These are phyloP conservation scores for Cryomyces minteri DNA, from an alignment of 495 filamentous ascomycete species.

Conservation along the genomic window DNA sequence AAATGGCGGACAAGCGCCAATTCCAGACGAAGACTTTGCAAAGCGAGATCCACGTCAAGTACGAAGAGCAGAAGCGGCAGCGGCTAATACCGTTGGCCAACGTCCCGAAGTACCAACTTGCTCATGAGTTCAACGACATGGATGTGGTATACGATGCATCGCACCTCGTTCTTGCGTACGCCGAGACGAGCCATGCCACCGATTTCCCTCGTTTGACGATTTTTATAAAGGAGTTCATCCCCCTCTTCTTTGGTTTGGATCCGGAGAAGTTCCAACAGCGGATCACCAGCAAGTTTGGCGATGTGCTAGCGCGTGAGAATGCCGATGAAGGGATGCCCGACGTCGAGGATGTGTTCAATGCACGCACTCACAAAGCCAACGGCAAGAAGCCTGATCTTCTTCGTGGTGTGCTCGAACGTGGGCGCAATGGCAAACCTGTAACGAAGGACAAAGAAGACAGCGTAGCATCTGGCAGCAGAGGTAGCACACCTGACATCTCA, in stretches of 20 bases:
- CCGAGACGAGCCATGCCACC: constrained; percentile 45
- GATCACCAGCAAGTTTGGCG: constrained; percentile 49
- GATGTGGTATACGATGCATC: constrained; percentile 68
- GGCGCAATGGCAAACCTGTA: constrained; percentile 40
- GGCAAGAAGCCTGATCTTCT: constrained; percentile 67
- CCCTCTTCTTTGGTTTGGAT: constrained; percentile 74
- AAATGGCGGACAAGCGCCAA: constrained; percentile 69
- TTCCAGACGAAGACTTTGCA: constrained; percentile 74
- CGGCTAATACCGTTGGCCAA: constrained; percentile 38
- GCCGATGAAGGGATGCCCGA: constrained; percentile 40
- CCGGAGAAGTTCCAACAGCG: constrained; percentile 56
- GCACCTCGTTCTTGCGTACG: constrained; percentile 58
- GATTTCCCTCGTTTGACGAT: constrained; percentile 61
- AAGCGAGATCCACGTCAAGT: constrained; percentile 68
- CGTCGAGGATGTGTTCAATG: constrained; percentile 30
- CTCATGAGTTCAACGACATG: constrained; percentile 52
- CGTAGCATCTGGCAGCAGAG: constrained; percentile 46
- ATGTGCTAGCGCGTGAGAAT: constrained; percentile 44
- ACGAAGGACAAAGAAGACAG: constrained; percentile 57
- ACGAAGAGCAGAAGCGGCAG: constrained; percentile 61
- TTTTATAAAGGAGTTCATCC: constrained; percentile 79
- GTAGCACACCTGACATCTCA: constrained; percentile 64
- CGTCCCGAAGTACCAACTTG: constrained; percentile 50
- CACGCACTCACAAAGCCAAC: constrained; percentile 41
- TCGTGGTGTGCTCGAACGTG: constrained; percentile 66